Evolutionary conservation across 1,139 yeast species (phyloP), one percentile per base, ranked within the genome.

Genomic region (Tardiomyces depauwii): DNA sequence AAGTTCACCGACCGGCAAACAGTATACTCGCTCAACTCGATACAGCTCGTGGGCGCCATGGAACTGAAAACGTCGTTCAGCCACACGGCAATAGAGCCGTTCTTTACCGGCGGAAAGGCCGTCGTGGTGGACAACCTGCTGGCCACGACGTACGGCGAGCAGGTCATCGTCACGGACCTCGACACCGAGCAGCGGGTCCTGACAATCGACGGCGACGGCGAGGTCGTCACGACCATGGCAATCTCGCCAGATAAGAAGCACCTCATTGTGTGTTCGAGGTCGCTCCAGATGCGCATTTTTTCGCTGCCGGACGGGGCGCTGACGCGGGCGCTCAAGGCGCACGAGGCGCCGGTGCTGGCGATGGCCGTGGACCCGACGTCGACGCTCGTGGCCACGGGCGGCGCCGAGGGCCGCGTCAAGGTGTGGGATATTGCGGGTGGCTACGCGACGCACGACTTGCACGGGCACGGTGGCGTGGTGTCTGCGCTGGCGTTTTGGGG

Each of bases 361-460:
- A 75, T 88, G 48, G 72, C 82, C 13, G 77, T 77, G 30, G 98
- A 91, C 62, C 63, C 77, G 5, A 87, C 96, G 0, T 83, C 95
- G 14, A 78, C 95, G 3, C 70, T 91, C 44, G 78, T 89, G 59
- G 95, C 96, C 36, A 81, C 93, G 58, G 99, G 99, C 44, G 91
- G 95, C 43, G 84, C 96, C 0, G 98, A 93, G 62, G 97, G 98
- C 44, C 77, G 80, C 39, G 84, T 89, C 18, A 81, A 87, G 44
- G 95, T 93, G 2, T 88, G 95, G 84, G 98, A 91, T 63, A 74
- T 91, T 42, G 89, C 79, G 53, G 89, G 89, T 33, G 93, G 94
- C 1, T 87, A 76, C 54, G 77, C 83, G 1, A 91, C 98, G 0
- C 98, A 91, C 65, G 81, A 87, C 16, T 74, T 91, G 51, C 82